Conservation (phyloP, 805 yeast genomes). For the Ogataea nonfermentans region DNA sequence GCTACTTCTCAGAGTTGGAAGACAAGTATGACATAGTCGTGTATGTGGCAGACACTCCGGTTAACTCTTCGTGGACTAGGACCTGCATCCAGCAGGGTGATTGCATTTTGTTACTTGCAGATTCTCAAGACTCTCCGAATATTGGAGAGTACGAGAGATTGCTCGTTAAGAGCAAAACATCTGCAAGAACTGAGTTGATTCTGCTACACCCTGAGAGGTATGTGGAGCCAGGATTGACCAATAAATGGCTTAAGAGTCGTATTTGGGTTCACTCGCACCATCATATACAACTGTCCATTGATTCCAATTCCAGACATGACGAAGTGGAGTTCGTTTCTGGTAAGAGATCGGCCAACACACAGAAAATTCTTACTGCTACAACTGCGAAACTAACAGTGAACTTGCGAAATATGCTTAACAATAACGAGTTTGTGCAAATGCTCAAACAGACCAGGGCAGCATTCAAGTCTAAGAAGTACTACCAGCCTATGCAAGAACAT, state of each 20-base stretch:
- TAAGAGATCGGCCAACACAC: slow-evolving; percentile 4
- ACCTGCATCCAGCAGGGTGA: slow-evolving; percentile 95
- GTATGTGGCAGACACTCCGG: slow-evolving; percentile 83
- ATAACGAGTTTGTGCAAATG: slow-evolving; percentile 30
- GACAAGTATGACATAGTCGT: slow-evolving; percentile 85
- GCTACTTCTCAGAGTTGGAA: slow-evolving; percentile 87
- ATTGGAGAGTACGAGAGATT: slow-evolving; percentile 85
- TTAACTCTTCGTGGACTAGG: slow-evolving; percentile 83
- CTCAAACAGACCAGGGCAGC: slow-evolving; percentile 28
- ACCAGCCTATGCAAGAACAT: slow-evolving; percentile 47
- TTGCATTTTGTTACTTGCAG: slow-evolving; percentile 85
- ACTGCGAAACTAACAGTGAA: slow-evolving; percentile 28
- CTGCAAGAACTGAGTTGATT: slow-evolving; percentile 85
- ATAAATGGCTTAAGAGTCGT: slow-evolving; percentile 78
- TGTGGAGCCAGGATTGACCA: slow-evolving; percentile 84
- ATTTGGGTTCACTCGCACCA: slow-evolving; percentile 94
- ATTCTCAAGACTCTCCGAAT: slow-evolving; percentile 68
- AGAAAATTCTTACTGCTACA: slow-evolving; percentile 21
- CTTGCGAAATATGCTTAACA: slow-evolving; percentile 28
- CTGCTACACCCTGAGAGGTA: slow-evolving; percentile 78
- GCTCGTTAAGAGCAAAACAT: slow-evolving; percentile 69
- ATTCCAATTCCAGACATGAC: slow-evolving; percentile 8
- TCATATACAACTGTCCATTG: slow-evolving; percentile 68
- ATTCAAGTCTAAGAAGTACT: slow-evolving; percentile 26
- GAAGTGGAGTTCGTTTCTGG: slow-evolving; percentile 20